Evolutionary conservation across 1,139 yeast genomes (phyloP), one percentile per base, ranked within the genome.

Genomic region (Yarrowia galli): DNA sequence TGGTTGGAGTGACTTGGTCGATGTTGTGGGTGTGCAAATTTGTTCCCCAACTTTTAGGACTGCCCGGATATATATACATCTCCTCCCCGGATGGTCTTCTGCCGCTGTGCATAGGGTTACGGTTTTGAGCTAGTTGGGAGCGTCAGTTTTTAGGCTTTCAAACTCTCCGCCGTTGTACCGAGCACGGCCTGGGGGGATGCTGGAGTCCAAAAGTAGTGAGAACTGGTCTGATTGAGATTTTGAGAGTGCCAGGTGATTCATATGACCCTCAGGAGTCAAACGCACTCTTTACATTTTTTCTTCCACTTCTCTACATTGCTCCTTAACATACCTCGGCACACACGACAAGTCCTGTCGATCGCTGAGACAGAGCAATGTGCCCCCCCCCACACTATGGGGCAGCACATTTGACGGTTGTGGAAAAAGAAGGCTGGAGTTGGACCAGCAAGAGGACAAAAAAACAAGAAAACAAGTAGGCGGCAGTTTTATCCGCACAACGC

Each of bases 11-110:
- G n/a, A n/a, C n/a, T n/a, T n/a, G n/a, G n/a, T n/a, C n/a, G n/a
- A n/a, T n/a, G n/a, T n/a, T n/a, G n/a, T n/a, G n/a, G n/a, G n/a
- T n/a, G n/a, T n/a, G n/a, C n/a, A n/a, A n/a, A n/a, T n/a, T n/a
- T n/a, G n/a, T n/a, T n/a, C n/a, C n/a, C n/a, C n/a, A n/a, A n/a
- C n/a, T n/a, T n/a, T n/a, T n/a, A n/a, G n/a, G n/a, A n/a, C n/a
- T n/a, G n/a, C n/a, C n/a, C n/a, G n/a, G n/a, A 22, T 16, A 54
- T 54, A 40, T 40, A 54, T 25, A 40, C 13, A 38, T 38, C 18
- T 23, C 18, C 45, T 54, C 61, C 61, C 61, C 61, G 61, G 61
- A 54, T 54, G 61, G 61, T 54, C 61, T 54, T 54, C 61, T 54
- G 61, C 61, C 61, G 61, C 48, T 54, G 45, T 25, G 48, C 46